Base-by-base conservation (phyloP, 2,329 filamentous ascomycete species). In the Talaromyces sp. region DNA sequence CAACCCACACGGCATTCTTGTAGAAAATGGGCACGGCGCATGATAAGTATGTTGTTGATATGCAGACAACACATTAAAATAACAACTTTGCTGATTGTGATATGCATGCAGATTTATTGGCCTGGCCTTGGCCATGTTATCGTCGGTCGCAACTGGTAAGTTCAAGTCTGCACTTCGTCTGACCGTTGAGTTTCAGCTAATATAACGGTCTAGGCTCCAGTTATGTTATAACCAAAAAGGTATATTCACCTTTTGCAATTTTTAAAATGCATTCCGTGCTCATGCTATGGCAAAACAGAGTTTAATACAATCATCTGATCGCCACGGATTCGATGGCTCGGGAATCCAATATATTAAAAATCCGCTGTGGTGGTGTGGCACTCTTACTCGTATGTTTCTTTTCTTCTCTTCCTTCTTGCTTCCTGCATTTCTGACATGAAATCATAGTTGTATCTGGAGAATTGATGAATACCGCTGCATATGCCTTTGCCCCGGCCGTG, bases 151-250 rank as follows among this genome's bases (percentile, higher is more conserved):
- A 39, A 62, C 58, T 44, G 60, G 60, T 62, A 59, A 30, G 60
- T 27, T 19, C 33, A 4, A n/a, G 28, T 13, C 19, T 30, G 28
- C 17, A 7, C 15, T 51, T 33, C 52, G 17, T 27, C 22, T 13
- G 44, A 28, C 49, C n/a, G 39, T 33, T 39, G 22, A 58, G 6
- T 0, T 42, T 19, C 10, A 42, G 44, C 19, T 47, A 11, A 47
- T 25, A 47, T 25, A 19, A 25, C 8, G 19, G 10, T 11, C 19
- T 58, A 62, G 60, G 60, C 9, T 58, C 60, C 8, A 62, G 60
- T 49, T 62, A 62, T 56, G 60, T 62, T 13, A 62, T 62, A n/a
- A 62, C 60, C 19, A 62, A 62, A 36, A 62, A 56, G 56, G 56
- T 56, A 36, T 22, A 17, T 2, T n/a, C 9, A 27, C n/a, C 9